Conservation (phyloP, 2,329 filamentous ascomycete genomes). For the Fusarium sarcochroum region DNA sequence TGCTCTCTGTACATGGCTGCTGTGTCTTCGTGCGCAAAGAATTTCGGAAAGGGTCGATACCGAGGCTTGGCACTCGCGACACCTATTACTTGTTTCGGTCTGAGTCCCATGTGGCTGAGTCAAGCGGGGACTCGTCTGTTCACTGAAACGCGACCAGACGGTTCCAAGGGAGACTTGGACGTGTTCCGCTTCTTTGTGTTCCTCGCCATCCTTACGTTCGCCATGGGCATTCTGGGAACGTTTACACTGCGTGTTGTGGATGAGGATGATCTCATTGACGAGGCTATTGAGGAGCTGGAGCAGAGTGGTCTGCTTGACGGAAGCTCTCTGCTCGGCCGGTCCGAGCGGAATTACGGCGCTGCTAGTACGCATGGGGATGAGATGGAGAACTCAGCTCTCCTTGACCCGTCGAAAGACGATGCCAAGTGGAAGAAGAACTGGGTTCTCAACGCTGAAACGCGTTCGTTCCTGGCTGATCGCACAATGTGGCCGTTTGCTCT, state of each 20-base stretch:
- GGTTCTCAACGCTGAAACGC: slow-evolving; percentile 92
- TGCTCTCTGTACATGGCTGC: slow-evolving; percentile 90
- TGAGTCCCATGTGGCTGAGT: slow-evolving; percentile 96
- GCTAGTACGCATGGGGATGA: slow-evolving; percentile 63
- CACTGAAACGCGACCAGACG: slow-evolving; percentile 76
- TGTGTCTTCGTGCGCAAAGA: slow-evolving; percentile 98
- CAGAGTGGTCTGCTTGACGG: slow-evolving; percentile 85
- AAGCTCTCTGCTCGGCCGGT: slow-evolving; percentile 76
- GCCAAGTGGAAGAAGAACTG: slow-evolving; percentile 83
- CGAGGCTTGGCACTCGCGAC: slow-evolving; percentile 90
- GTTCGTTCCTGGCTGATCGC: slow-evolving; percentile 84
- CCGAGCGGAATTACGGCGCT: slow-evolving; percentile 73
- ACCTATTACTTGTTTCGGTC: slow-evolving; percentile 91
- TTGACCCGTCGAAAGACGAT: slow-evolving; percentile 60
- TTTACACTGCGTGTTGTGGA: slow-evolving; percentile 84
- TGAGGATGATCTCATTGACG: slow-evolving; percentile 89
- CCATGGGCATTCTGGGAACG: slow-evolving; percentile 79
- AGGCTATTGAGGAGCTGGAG: slow-evolving; percentile 91
- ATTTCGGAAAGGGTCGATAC: slow-evolving; percentile 90
- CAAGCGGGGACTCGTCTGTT: slow-evolving; percentile 86
- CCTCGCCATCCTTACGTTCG: slow-evolving; percentile 78
- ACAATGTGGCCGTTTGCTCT: slow-evolving; percentile 97
- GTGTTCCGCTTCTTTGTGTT: slow-evolving; percentile 93
- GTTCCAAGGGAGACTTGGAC: slow-evolving; percentile 73
- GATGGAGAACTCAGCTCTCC: slow-evolving; percentile 60